phyloP scores from a whole-genome alignment of 164 flowering plant species.

The Umbellularia californica region DNA sequence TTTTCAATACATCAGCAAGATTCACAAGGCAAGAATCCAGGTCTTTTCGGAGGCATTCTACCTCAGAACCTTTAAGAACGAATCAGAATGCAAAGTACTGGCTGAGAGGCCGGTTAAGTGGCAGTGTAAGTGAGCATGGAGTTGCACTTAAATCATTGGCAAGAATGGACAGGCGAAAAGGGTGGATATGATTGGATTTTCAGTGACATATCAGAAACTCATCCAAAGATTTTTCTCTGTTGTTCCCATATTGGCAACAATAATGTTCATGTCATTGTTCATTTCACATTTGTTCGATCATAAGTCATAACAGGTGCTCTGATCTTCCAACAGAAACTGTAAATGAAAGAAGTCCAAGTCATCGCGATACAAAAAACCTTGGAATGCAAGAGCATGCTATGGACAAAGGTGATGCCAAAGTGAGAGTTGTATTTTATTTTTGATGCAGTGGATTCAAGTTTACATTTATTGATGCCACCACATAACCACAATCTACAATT shows the following conservation, averaged over 20 bases:
- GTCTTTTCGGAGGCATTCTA: constrained; percentile 48
- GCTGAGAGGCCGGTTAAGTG: constrained; percentile 43
- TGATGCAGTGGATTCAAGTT: background rate
- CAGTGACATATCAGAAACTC: background rate
- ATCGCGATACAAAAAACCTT: background rate
- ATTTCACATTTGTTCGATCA: background rate
- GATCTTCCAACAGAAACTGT: background rate
- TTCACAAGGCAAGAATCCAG: constrained; percentile 19
- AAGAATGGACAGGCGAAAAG: background rate
- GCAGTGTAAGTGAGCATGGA: constrained; percentile 89
- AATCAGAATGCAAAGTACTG: constrained; percentile 49
- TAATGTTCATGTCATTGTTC: background rate
- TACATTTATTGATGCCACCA: background rate
- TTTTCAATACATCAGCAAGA: constrained; percentile 3
- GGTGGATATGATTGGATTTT: background rate
- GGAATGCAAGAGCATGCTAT: background rate
- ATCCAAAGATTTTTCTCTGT: background rate
- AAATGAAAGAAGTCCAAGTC: background rate
- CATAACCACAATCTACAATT: background rate
- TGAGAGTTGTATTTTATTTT: background rate
- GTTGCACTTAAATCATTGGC: constrained; percentile 8
- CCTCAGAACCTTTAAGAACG: constrained; percentile 86
- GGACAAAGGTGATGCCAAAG: background rate
- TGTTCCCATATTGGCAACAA: background rate
- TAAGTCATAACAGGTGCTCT: background rate